Evolutionary conservation across 306 rosid genomes (phyloP).

Genomic region (Prunus padus): DNA sequence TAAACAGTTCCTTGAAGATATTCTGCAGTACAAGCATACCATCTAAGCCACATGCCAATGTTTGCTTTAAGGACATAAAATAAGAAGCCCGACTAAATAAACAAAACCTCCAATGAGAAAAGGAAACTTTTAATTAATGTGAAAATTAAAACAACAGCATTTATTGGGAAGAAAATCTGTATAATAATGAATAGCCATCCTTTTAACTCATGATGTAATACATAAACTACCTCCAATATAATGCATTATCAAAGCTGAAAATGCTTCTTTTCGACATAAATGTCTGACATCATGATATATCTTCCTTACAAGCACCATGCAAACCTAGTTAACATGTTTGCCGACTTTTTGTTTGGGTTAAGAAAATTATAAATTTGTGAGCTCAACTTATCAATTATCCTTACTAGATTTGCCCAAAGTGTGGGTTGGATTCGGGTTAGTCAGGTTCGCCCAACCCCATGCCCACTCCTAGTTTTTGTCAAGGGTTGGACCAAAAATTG

Average conservation of each 20-base stretch:
- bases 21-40: constrained; percentile 4
- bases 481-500: neutral
- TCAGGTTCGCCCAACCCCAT: neutral
- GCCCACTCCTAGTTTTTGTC: neutral
- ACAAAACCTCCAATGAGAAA: constrained; percentile 34
- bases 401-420: neutral
- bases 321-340: neutral
- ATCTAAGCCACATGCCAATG: neutral
- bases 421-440: neutral
- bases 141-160: neutral
- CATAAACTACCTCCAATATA: neutral
- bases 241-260: neutral
- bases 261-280: neutral
- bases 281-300: neutral
- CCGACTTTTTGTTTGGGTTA: neutral
- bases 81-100: constrained; percentile 21
- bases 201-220: neutral
- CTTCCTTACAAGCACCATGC: neutral
- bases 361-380: neutral
- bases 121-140: constrained; percentile 16
- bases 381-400: neutral
- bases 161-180: neutral
- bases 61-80: constrained; percentile 10
- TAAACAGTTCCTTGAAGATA: neutral
- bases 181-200: neutral